Evolutionary conservation across 768 basidiomycete genomes (phyloP).

Genomic region (Tricholoma terreum): DNA sequence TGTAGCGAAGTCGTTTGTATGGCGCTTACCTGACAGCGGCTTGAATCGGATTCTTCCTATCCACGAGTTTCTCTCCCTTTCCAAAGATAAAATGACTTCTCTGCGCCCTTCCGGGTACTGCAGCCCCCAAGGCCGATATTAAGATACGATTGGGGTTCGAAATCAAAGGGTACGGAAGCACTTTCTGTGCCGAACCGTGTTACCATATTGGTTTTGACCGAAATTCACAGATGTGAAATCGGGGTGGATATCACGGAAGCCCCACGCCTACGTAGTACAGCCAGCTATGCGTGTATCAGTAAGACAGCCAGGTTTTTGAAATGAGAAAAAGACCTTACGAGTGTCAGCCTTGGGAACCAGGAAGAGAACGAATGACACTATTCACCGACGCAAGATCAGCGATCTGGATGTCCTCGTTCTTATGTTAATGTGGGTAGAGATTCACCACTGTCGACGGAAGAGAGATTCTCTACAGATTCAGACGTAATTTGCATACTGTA

Average conservation of each 20-base stretch:
- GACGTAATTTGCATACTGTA: background rate
- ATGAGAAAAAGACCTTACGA: slow-evolving; percentile 41
- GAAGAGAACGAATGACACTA: slow-evolving; percentile 81
- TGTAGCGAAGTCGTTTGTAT: background rate
- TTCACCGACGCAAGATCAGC: slow-evolving; percentile 59
- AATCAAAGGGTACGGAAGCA: slow-evolving; percentile 80
- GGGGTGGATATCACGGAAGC: slow-evolving; percentile 79
- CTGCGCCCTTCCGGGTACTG: slow-evolving; percentile 76
- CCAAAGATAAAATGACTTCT: slow-evolving; percentile 93
- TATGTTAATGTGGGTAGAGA: slow-evolving; percentile 64
- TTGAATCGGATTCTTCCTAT: slow-evolving; percentile 83
- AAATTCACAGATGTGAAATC: slow-evolving; percentile 70
- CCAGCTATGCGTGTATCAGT: slow-evolving; percentile 50
- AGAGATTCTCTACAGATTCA: slow-evolving; percentile 14
- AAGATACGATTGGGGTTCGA: slow-evolving; percentile 85
- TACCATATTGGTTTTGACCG: too few relatives aligned
- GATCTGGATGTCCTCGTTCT: slow-evolving; percentile 74
- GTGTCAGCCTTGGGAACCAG: slow-evolving; percentile 85
- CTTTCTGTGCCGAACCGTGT: slow-evolving; percentile 62
- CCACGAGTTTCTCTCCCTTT: slow-evolving; percentile 85
- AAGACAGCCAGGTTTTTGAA: background rate
- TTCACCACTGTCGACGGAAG: slow-evolving; percentile 68
- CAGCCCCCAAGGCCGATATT: slow-evolving; percentile 80
- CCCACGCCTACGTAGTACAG: slow-evolving; percentile 91
- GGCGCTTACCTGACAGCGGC: slow-evolving; percentile 72